Evolutionary conservation across 345 rosid species (phyloP).

Genomic region (Eutrema japonicum): DNA sequence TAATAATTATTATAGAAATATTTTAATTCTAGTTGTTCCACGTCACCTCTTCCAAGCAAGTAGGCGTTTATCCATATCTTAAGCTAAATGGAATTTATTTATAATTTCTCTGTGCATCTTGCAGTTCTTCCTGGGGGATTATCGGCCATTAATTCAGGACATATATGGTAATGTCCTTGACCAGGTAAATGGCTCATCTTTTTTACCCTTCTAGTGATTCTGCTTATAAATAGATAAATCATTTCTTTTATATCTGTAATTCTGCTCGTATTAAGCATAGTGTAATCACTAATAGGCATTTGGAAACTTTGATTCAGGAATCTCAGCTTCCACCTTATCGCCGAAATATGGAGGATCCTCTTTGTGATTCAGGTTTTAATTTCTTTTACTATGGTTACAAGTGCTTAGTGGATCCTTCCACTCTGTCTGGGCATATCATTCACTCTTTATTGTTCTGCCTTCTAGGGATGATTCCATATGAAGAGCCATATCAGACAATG

Average conservation of each 20-base stretch:
- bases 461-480: slow-evolving; percentile 88
- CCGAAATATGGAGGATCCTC: slow-evolving; percentile 97
- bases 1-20: neutral
- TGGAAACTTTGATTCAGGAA: slow-evolving; percentile 66
- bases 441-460: slow-evolving; percentile 40
- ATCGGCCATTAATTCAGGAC: slow-evolving; percentile 92
- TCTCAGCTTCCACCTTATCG: slow-evolving; percentile 87
- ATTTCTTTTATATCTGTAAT: slow-evolving; percentile 1
- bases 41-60: neutral
- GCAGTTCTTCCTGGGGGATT: slow-evolving; percentile 98
- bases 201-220: slow-evolving; percentile 27
- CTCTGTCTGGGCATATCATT: slow-evolving; percentile 21
- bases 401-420: slow-evolving; percentile 29
- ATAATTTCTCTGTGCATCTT: slow-evolving; percentile 18
- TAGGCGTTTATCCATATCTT: neutral
- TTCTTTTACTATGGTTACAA: slow-evolving; percentile 26
- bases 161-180: slow-evolving; percentile 83
- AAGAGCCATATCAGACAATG: slow-evolving; percentile 95
- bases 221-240: slow-evolving; percentile 4
- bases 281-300: slow-evolving; percentile 25
- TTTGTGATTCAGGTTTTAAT: slow-evolving; percentile 90
- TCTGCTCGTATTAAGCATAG: slow-evolving; percentile 14
- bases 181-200: slow-evolving; percentile 61
- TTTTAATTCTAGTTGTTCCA: slow-evolving; percentile 1
- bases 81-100: slow-evolving; percentile 14